These are phyloP conservation scores for Naegleria gruberi DNA, from an alignment of 208 protist genomes.

Conservation along the genomic window DNA sequence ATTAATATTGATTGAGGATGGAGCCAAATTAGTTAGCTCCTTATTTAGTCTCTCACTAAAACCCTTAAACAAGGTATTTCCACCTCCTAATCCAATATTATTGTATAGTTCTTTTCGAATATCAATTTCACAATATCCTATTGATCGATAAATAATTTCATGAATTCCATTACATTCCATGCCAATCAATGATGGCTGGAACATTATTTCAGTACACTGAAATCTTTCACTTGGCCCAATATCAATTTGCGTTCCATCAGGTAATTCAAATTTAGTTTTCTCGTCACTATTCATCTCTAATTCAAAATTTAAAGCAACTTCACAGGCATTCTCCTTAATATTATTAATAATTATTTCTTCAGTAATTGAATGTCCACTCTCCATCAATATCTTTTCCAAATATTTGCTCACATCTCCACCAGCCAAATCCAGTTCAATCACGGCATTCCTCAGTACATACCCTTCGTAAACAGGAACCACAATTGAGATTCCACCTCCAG, in stretches of 20 bases:
- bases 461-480: constrained; percentile 84
- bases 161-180: constrained; percentile 38
- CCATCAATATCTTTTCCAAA: constrained; percentile 52
- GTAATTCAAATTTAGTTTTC: constrained; percentile 17
- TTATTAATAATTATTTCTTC: constrained; percentile 69
- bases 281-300: neutral
- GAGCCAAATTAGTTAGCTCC: constrained; percentile 82
- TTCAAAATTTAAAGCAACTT: constrained; percentile 62
- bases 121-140: constrained; percentile 52
- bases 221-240: constrained; percentile 29
- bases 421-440: constrained; percentile 60
- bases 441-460: constrained; percentile 63
- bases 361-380: constrained; percentile 59
- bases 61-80: neutral
- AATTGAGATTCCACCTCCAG: constrained; percentile 79
- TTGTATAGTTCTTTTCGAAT: constrained; percentile 53
- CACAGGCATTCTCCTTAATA: constrained; percentile 56
- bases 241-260: constrained; percentile 26
- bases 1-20: constrained; percentile 89
- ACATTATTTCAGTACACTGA: constrained; percentile 20
- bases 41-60: constrained; percentile 51
- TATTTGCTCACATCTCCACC: constrained; percentile 65
- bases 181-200: constrained; percentile 21
- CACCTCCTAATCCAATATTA: constrained; percentile 31
- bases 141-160: constrained; percentile 41